These are phyloP conservation scores for Fomitopsis serialis DNA, from an alignment of 768 basidiomycete species.

Conservation along the genomic window DNA sequence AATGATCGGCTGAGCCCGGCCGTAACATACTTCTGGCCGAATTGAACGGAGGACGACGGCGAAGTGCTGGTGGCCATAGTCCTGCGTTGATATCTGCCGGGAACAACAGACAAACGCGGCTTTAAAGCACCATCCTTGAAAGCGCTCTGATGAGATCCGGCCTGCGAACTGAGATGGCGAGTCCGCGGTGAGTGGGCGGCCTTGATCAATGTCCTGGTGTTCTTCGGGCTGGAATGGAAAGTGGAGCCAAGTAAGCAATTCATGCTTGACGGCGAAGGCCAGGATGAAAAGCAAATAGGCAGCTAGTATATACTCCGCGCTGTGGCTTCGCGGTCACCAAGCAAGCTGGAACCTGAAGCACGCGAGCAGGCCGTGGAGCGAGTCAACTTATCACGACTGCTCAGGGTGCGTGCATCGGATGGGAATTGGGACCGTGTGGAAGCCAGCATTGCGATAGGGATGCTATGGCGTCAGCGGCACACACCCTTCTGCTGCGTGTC, in stretches of 20 bases:
- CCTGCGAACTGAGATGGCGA: background rate
- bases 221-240: background rate
- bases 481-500: no score
- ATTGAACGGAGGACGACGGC: slow-evolving; percentile 21
- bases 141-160: background rate
- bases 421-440: no score
- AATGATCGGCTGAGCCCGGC: slow-evolving; percentile 37
- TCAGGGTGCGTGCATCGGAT: no score
- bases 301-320: no score
- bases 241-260: background rate
- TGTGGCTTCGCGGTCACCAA: no score
- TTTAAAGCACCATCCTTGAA: background rate
- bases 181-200: background rate
- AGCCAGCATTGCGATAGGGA: no score
- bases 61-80: slow-evolving; percentile 12
- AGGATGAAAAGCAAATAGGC: no score
- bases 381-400: no score
- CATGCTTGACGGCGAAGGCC: no score
- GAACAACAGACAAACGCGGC: background rate
- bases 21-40: slow-evolving; percentile 42
- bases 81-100: slow-evolving; percentile 1
- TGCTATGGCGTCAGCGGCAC: no score
- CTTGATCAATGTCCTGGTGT: background rate
- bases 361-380: no score
- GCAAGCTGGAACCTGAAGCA: no score